phyloP scores from a whole-genome alignment of 768 basidiomycete species.

The Lanmaoa pseudosensibilis region DNA sequence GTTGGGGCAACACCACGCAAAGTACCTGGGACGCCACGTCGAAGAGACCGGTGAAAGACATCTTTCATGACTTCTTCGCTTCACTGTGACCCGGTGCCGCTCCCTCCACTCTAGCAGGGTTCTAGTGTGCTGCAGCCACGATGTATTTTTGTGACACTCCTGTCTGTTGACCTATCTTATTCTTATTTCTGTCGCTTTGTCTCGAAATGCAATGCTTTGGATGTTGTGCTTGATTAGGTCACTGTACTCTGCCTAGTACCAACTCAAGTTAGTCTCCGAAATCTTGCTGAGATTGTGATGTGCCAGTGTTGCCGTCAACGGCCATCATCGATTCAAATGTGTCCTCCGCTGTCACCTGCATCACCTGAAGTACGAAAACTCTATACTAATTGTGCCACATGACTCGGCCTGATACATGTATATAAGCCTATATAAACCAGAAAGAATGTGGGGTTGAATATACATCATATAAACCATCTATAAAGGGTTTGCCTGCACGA shows the following conservation, averaged over 20 bases:
- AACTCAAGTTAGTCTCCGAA: not conserved
- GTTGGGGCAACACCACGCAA: slow-evolving; percentile 48
- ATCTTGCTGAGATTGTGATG: not conserved
- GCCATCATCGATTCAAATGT: no score
- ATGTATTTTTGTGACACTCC: slow-evolving; percentile 28
- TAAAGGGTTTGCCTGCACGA: no score
- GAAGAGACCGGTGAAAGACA: slow-evolving; percentile 31
- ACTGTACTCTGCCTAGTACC: not conserved
- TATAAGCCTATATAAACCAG: no score
- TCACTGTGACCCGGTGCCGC: slow-evolving; percentile 8
- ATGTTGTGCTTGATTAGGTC: slow-evolving; percentile 21
- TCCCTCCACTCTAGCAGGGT: not conserved
- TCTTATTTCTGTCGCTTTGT: slow-evolving; percentile 34
- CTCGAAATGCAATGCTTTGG: slow-evolving; percentile 29
- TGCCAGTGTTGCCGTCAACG: not conserved
- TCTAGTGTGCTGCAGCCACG: slow-evolving; percentile 14
- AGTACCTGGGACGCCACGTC: slow-evolving; percentile 62
- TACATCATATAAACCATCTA: no score
- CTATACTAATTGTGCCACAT: no score
- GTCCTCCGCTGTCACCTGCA: not conserved
- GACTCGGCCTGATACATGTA: no score
- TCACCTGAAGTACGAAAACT: no score
- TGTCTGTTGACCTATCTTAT: slow-evolving; percentile 30
- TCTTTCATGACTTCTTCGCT: slow-evolving; percentile 1
- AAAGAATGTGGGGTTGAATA: no score